Evolutionary conservation across 2,329 filamentous ascomycete species (phyloP), one percentile per base, ranked within the genome.

Genomic region (Mycocentrospora acerina): DNA sequence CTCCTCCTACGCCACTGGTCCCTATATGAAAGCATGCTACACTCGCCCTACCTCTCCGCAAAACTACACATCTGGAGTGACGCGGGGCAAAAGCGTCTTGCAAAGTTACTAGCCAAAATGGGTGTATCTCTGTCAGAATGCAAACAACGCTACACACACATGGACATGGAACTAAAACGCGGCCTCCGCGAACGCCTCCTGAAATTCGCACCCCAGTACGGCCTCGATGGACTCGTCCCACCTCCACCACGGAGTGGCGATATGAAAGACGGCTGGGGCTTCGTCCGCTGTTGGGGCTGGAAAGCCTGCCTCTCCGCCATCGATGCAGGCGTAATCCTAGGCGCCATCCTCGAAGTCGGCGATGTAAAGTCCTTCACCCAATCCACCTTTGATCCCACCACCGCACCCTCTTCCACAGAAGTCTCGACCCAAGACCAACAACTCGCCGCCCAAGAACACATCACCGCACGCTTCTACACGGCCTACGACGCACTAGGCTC

Each of bases 101-200:
- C 96, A 67, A 97, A 97, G 63, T 78, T 98, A 1, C 78, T 98
- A 3, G 93, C 93, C 29, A 98, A 97, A 69, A 98, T 98, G 91
- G 93, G 93, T 22, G 88, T 98, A 38, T 95, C 88, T 59, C 74
- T 97, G 25, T 86, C 85, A 4, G 91, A 98, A 70, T 95, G 90
- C 70, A 90, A 89, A 57, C 93, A 97, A 68, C 91, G 83, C 62
- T 98, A 97, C 64, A 89, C 90, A 0, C 93, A 98, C 67, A 97
- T 98, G 90, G 91, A 97, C 68, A 94, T 96, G 83, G 85, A 95
- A 67, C 74, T 98, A 24, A 98, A 97, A 70, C 84, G 88, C 4
- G 88, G 88, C 19, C 71, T 97, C 19, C 83, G 91, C 28, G 81
- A 88, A 32, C 88, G 94, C 43, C 77, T 98, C 2, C 76, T 96